phyloP scores from a whole-genome alignment of 78 protist species.

The Dictyostelium firmibasis region DNA sequence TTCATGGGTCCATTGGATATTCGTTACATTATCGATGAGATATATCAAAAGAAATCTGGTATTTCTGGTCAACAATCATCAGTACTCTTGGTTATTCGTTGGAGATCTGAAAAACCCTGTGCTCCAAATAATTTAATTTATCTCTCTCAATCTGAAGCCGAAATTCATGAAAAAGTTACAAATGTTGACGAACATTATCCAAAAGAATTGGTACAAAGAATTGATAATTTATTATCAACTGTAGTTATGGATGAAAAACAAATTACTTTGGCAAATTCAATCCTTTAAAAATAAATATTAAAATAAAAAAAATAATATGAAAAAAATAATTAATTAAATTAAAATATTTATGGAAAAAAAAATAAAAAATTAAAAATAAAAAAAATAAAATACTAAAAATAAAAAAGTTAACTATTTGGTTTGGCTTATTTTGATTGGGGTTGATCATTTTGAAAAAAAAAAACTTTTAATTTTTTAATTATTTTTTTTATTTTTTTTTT shows the following conservation, averaged over 20 bases:
- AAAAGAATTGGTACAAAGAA: background rate
- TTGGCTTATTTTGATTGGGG: background rate
- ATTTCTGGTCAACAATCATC: background rate
- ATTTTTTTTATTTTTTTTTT: background rate
- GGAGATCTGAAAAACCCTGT: slow-evolving; percentile 57
- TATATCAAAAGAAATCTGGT: background rate
- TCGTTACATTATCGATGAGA: slow-evolving; percentile 33
- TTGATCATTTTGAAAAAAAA: background rate
- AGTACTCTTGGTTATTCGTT: background rate
- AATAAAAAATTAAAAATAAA: background rate
- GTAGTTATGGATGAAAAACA: background rate
- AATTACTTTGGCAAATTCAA: slow-evolving; percentile 3
- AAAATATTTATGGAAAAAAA: background rate
- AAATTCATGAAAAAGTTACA: slow-evolving; percentile 24
- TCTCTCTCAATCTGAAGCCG: slow-evolving; percentile 30
- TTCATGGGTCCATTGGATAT: slow-evolving; percentile 1
- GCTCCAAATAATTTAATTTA: slow-evolving; percentile 19
- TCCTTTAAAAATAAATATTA: background rate
- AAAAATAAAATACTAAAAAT: background rate
- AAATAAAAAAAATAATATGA: background rate
- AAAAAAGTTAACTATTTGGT: background rate
- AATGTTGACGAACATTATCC: slow-evolving; percentile 13
- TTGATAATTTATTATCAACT: slow-evolving; percentile 21
- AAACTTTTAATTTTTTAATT: background rate
- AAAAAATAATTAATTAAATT: no score